Conservation (phyloP, 441 rosid genomes). For the Iberis amara region DNA sequence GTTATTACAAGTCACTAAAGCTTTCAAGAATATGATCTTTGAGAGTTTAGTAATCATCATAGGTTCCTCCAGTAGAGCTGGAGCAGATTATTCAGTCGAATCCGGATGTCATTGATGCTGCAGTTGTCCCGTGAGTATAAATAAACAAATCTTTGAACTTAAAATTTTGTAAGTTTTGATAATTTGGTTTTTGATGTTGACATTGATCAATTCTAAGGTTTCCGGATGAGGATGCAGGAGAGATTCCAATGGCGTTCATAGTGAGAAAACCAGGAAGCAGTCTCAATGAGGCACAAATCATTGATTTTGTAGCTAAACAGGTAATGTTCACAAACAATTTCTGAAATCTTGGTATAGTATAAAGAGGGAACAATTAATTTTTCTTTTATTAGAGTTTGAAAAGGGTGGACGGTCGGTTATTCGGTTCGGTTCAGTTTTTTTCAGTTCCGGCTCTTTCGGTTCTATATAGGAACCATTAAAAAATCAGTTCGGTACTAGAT, state of each 20-base stretch:
- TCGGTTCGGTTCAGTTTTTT: too few relatives aligned
- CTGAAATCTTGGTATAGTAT: not conserved
- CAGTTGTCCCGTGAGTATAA: conserved; percentile 74
- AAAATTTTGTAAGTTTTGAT: not conserved
- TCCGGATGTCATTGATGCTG: conserved; percentile 75
- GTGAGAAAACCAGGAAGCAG: conserved; percentile 72
- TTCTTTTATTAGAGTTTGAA: too few relatives aligned
- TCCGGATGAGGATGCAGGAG: conserved; percentile 87
- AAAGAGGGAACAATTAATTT: too few relatives aligned
- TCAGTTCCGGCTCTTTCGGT: too few relatives aligned
- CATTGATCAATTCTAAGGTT: conserved; percentile 38
- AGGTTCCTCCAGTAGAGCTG: conserved; percentile 93
- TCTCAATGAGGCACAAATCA: conserved; percentile 48
- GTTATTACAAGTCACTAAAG: too few relatives aligned
- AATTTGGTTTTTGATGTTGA: not conserved
- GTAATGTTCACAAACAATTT: conserved; percentile 27
- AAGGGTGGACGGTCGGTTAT: too few relatives aligned
- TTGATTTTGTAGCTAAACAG: conserved; percentile 72
- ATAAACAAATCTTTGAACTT: not conserved
- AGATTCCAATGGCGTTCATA: conserved; percentile 86
- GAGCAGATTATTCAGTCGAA: conserved; percentile 72
- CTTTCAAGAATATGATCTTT: not conserved
- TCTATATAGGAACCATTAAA: too few relatives aligned
- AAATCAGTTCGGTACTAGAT: too few relatives aligned
- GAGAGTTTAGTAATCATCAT: conserved; percentile 14